Conservation (phyloP, 2,329 filamentous ascomycete species). For the Fusarium miscanthi region DNA sequence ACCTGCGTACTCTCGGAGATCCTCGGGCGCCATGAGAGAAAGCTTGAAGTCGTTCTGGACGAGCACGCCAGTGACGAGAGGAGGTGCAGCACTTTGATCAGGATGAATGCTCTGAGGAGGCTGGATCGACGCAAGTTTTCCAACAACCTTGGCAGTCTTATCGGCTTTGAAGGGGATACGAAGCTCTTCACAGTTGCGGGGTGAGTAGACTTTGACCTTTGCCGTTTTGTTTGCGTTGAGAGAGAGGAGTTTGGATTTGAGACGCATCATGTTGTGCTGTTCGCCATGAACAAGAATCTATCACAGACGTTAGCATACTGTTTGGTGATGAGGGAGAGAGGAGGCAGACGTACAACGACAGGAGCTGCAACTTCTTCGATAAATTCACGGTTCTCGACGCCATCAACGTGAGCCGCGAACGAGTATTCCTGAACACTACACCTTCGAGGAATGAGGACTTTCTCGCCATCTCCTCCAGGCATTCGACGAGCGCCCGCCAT, state of each 20-base stretch:
- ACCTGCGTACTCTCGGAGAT: constrained; percentile 95
- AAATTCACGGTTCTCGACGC: constrained; percentile 94
- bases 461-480: constrained; percentile 79
- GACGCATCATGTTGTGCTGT: constrained; percentile 96
- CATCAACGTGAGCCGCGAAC: constrained; percentile 97
- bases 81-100: constrained; percentile 45
- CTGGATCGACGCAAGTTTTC: constrained; percentile 85
- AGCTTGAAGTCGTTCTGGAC: constrained; percentile 99
- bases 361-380: constrained; percentile 94
- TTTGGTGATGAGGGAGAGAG: background rate
- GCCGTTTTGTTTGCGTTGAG: constrained; percentile 83
- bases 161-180: constrained; percentile 95
- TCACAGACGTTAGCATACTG: constrained; percentile 14
- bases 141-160: constrained; percentile 95
- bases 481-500: constrained; percentile 69
- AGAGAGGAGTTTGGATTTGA: constrained; percentile 95
- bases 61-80: constrained; percentile 86
- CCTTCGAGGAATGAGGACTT: constrained; percentile 88
- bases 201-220: constrained; percentile 93
- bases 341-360: constrained; percentile 78
- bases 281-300: constrained; percentile 97
- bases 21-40: constrained; percentile 95
- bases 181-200: constrained; percentile 93
- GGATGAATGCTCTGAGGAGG: constrained; percentile 63
- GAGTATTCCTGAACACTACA: constrained; percentile 95